Percentiles rank a stretch among this genome's conserved stretches.
Conservation (phyloP, 352 stramenopile genomes). For the Phytophthora meadii region DNA sequence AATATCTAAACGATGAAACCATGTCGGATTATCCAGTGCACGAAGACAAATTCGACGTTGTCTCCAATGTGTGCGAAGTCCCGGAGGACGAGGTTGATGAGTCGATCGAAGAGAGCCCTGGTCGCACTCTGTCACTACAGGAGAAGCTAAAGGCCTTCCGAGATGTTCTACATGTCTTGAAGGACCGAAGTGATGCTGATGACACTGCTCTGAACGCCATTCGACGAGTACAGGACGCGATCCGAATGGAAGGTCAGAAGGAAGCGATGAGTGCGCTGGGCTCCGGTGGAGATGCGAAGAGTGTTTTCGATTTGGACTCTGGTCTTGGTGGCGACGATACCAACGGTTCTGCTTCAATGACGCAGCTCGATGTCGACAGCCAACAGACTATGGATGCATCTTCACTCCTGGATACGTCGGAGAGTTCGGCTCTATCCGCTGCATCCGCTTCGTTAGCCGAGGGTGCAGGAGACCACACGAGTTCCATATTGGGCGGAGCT, state of each 20-base stretch:
- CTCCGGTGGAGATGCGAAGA: conserved; percentile 20
- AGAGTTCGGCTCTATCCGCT: conserved; percentile 45
- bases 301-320: conserved; percentile 33
- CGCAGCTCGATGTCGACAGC: conserved; percentile 35
- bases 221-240: conserved; percentile 70
- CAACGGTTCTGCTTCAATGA: conserved; percentile 22
- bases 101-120: conserved; percentile 44
- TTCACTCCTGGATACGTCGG: conserved; percentile 42
- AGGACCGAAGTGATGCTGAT: conserved; percentile 72
- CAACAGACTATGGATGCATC: conserved; percentile 49
- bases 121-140: conserved; percentile 63
- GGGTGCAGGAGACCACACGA: conserved; percentile 35
- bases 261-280: conserved; percentile 30
- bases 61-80: conserved; percentile 69
- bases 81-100: conserved; percentile 75
- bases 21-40: conserved; percentile 76
- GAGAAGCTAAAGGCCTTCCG: conserved; percentile 85
- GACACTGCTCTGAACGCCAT: conserved; percentile 62
- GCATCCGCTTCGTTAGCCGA: conserved; percentile 48
- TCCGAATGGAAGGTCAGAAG: conserved; percentile 55
- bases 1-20: conserved; percentile 79
- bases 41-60: conserved; percentile 87
- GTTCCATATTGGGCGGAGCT: conserved; percentile 33
- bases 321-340: conserved; percentile 2
- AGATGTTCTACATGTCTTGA: conserved; percentile 76